phyloP scores from a whole-genome alignment of 805 yeast genomes.

The Cyberlindnera samutprakarnensis region DNA sequence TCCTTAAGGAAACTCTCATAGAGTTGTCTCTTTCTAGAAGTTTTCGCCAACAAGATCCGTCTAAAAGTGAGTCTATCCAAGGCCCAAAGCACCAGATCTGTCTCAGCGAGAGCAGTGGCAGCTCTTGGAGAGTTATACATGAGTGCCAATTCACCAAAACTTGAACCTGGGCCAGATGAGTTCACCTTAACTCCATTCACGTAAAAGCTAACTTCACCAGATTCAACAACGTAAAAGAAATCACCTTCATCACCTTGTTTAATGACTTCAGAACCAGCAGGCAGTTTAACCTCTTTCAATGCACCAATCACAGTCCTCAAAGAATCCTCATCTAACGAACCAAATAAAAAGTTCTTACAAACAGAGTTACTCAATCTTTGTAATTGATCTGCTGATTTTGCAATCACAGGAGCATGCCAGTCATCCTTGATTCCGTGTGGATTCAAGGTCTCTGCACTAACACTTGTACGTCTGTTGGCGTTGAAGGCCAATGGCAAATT shows the following conservation, averaged over 20 bases:
- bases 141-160: slow-evolving; percentile 94
- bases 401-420: slow-evolving; percentile 68
- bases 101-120: slow-evolving; percentile 75
- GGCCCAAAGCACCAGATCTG: slow-evolving; percentile 80
- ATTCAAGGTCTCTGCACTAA: slow-evolving; percentile 80
- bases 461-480: slow-evolving; percentile 82
- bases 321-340: slow-evolving; percentile 72
- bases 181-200: slow-evolving; percentile 62
- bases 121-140: slow-evolving; percentile 98
- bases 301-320: slow-evolving; percentile 75
- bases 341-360: slow-evolving; percentile 76
- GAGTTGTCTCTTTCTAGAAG: slow-evolving; percentile 82
- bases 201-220: slow-evolving; percentile 74
- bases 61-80: slow-evolving; percentile 90
- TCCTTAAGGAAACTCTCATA: slow-evolving; percentile 84
- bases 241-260: slow-evolving; percentile 94
- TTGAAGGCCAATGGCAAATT: slow-evolving; percentile 55
- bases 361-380: slow-evolving; percentile 63
- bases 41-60: slow-evolving; percentile 82
- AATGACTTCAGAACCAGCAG: slow-evolving; percentile 59
- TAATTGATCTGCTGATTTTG: slow-evolving; percentile 56
- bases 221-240: slow-evolving; percentile 79
- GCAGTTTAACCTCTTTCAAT: slow-evolving; percentile 62
- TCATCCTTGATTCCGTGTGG: slow-evolving; percentile 60
- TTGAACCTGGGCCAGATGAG: slow-evolving; percentile 76